These are phyloP conservation scores for Spongospora subterranea DNA, from an alignment of 208 protist species.

Conservation along the genomic window DNA sequence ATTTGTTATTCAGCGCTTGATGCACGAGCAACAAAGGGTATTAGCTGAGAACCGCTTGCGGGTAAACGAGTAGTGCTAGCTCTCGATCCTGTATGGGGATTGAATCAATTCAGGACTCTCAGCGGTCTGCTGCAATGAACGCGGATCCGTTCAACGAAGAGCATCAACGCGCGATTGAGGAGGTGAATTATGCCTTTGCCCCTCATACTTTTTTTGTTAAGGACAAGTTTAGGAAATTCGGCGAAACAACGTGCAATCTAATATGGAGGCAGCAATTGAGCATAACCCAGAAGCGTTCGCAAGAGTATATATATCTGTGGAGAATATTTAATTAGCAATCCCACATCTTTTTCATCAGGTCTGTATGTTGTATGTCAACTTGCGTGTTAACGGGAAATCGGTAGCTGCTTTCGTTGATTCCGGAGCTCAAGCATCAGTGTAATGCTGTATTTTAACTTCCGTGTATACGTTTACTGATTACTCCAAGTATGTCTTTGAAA, in stretches of 20 bases:
- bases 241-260: neutral
- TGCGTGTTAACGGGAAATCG: constrained; percentile 42
- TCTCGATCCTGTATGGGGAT: neutral
- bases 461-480: constrained; percentile 4
- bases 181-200: neutral
- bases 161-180: constrained; percentile 14
- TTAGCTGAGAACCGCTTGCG: neutral
- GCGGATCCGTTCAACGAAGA: constrained; percentile 41
- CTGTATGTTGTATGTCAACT: constrained; percentile 56
- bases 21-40: neutral
- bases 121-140: neutral
- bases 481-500: constrained; percentile 52
- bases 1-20: neutral
- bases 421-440: constrained; percentile 57
- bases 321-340: neutral
- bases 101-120: neutral
- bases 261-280: constrained; percentile 54
- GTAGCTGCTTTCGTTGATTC: constrained; percentile 57
- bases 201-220: neutral
- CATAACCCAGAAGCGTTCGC: constrained; percentile 63
- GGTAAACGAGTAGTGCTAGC: neutral
- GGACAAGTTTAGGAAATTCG: constrained; percentile 5
- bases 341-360: neutral
- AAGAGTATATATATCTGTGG: constrained; percentile 8
- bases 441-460: too few species aligned